These are phyloP conservation scores for Tolypocladium amazonense DNA, from an alignment of 2,329 filamentous ascomycete species.

Conservation along the genomic window DNA sequence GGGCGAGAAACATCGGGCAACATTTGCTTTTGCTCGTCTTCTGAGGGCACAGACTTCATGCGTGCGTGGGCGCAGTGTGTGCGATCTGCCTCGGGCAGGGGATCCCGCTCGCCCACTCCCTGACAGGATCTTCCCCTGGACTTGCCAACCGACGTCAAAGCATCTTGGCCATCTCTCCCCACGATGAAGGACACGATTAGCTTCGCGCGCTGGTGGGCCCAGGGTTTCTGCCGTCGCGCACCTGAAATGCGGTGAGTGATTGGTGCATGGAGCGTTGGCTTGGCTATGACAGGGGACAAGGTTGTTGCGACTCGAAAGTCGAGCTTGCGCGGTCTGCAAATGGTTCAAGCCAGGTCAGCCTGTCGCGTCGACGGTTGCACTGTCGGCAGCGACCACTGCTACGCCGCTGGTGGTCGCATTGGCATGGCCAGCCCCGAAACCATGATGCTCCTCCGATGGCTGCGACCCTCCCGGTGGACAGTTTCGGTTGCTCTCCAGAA, in stretches of 20 bases:
- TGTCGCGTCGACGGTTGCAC: not conserved
- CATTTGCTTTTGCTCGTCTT: not conserved
- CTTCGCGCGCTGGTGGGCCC: not conserved
- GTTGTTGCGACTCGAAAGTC: not conserved
- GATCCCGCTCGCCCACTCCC: not conserved
- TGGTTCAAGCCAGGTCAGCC: not conserved
- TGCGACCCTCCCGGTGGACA: not conserved
- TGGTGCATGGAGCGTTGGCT: not conserved
- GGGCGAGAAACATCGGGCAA: not conserved
- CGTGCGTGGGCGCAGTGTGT: not conserved
- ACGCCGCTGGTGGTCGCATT: not conserved
- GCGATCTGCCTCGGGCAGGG: not conserved
- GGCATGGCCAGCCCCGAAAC: not conserved
- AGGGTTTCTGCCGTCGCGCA: not conserved
- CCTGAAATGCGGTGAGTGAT: not conserved
- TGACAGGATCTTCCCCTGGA: not conserved
- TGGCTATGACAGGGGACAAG: not conserved
- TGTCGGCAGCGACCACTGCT: not conserved
- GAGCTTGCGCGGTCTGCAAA: not conserved
- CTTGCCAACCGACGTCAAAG: not conserved
- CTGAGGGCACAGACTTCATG: not conserved
- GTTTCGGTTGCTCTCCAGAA: not conserved
- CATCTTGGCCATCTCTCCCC: not conserved
- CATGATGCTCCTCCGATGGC: not conserved
- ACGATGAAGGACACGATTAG: constrained; percentile 2